phyloP scores from a whole-genome alignment of 2,329 filamentous ascomycete species.

The Phaeophleospora eucalypticola region DNA sequence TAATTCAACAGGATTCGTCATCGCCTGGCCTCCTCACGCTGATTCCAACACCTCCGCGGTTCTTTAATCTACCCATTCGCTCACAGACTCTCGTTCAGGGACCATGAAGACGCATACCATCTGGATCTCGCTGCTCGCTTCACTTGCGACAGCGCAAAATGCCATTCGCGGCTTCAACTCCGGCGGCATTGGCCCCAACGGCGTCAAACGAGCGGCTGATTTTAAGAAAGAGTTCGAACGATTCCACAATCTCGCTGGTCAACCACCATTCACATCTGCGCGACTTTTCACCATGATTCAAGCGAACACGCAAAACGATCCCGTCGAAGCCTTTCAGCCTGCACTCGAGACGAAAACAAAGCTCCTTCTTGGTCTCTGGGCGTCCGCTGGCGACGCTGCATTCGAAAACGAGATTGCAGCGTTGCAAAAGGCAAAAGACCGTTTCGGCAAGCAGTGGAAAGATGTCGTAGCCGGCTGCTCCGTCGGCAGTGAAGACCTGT shows the following conservation, averaged over 20 bases:
- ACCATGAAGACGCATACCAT: neutral
- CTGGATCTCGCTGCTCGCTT: neutral
- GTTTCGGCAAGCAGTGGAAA: constrained; percentile 63
- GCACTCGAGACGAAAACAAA: constrained; percentile 75
- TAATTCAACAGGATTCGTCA: neutral
- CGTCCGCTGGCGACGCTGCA: constrained; percentile 37
- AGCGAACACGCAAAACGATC: constrained; percentile 52
- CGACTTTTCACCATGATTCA: constrained; percentile 63
- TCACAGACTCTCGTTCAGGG: neutral
- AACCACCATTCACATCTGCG: constrained; percentile 58
- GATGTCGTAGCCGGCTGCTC: constrained; percentile 68
- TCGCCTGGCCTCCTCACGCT: neutral
- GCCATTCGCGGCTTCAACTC: constrained; percentile 4
- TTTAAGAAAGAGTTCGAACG: constrained; percentile 67
- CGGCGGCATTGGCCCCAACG: constrained; percentile 5
- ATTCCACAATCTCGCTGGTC: constrained; percentile 60
- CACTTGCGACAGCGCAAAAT: neutral
- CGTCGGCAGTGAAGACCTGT: constrained; percentile 77
- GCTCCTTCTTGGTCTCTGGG: constrained; percentile 79
- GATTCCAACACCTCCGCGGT: neutral
- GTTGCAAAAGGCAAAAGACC: constrained; percentile 62
- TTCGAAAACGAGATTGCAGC: constrained; percentile 73
- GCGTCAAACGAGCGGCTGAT: constrained; percentile 8
- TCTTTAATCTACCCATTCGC: neutral
- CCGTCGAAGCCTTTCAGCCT: constrained; percentile 69